These are phyloP conservation scores for Penicillium rolfsii DNA, from an alignment of 2,329 filamentous ascomycete species.

Conservation along the genomic window DNA sequence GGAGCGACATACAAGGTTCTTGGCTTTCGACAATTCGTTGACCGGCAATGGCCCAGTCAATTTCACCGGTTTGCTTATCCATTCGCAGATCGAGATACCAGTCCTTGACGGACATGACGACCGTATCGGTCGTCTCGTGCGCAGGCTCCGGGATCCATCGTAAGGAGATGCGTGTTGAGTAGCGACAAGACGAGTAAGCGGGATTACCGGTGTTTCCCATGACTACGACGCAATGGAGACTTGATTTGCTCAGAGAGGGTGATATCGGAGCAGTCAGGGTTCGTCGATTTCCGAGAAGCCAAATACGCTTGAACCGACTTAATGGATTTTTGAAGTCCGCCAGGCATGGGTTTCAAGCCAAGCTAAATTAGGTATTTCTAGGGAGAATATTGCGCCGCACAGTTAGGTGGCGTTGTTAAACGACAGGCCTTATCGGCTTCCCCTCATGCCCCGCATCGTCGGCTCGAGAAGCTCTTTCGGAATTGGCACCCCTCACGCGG, in stretches of 20 bases:
- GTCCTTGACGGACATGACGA: constrained; percentile 47
- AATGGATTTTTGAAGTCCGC: background rate
- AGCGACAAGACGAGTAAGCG: constrained; percentile 21
- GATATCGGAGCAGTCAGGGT: background rate
- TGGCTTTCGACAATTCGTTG: constrained; percentile 42
- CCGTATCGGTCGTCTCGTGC: constrained; percentile 49
- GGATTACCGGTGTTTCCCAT: constrained; percentile 18
- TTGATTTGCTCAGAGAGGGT: background rate
- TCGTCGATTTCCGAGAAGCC: background rate
- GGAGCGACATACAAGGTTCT: constrained; percentile 38
- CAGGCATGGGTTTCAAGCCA: background rate
- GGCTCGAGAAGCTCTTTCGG: constrained; percentile 9
- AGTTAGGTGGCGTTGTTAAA: too few relatives aligned
- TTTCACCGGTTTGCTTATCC: constrained; percentile 36
- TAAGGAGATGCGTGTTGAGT: constrained; percentile 49
- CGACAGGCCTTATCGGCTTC: constrained; percentile 18
- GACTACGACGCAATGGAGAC: background rate
- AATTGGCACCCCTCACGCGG: background rate
- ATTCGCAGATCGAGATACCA: constrained; percentile 52
- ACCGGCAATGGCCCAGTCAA: constrained; percentile 52
- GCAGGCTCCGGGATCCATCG: constrained; percentile 48
- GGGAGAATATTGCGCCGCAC: constrained; percentile 13
- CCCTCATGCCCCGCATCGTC: constrained; percentile 27
- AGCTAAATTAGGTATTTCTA: constrained; percentile 18
- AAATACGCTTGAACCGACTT: background rate